Conservation (phyloP, 331 rosid genomes). For the Malus hybrid region DNA sequence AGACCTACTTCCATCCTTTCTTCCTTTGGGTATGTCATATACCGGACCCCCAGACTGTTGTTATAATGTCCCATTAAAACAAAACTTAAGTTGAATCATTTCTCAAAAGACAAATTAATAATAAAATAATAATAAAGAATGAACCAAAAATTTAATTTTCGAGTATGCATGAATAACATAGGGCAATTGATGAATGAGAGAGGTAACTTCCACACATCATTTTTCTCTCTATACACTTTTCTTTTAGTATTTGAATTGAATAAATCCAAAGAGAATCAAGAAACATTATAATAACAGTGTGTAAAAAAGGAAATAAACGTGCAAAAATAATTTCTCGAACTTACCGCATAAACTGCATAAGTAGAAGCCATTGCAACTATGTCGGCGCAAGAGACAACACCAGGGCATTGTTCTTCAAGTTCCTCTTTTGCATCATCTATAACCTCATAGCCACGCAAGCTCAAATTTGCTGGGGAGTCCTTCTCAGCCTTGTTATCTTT, state of each 20-base stretch:
- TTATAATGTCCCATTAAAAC: neutral
- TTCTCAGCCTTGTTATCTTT: conserved; percentile 69
- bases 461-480: conserved; percentile 81
- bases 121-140: neutral
- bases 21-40: conserved; percentile 62
- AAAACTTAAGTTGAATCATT: neutral
- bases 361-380: conserved; percentile 76
- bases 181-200: neutral
- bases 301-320: neutral
- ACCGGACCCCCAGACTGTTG: conserved; percentile 76
- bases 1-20: conserved; percentile 79
- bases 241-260: no score
- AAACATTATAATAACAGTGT: neutral
- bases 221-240: no score
- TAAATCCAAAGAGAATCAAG: no score
- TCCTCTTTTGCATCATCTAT: conserved; percentile 62
- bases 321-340: neutral
- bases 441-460: conserved; percentile 71
- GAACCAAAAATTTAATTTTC: neutral
- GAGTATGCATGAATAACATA: neutral
- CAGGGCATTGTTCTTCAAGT: conserved; percentile 64
- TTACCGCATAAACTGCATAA: conserved; percentile 65
- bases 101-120: no score
- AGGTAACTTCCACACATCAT: no score
- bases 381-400: conserved; percentile 82